Conservation (phyloP, 441 rosid genomes). For the Daphne laureola region DNA sequence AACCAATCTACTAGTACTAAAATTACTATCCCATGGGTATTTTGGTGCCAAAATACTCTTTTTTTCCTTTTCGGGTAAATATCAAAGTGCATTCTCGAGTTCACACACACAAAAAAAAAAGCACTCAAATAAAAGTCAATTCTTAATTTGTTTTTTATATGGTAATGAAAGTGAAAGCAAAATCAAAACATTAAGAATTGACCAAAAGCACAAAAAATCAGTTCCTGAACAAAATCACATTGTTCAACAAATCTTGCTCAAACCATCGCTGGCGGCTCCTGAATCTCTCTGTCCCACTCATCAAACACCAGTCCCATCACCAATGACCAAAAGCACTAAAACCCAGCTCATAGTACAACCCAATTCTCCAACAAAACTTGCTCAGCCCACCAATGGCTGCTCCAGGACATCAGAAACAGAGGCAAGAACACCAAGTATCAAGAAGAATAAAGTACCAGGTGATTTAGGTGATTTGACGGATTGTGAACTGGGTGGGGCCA, state of each 20-base stretch:
- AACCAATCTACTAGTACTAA: background rate
- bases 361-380: background rate
- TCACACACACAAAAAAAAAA: no score
- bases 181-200: no score
- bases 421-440: background rate
- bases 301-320: slow-evolving; percentile 8
- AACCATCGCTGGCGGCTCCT: background rate
- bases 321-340: background rate
- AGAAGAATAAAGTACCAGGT: slow-evolving; percentile 4
- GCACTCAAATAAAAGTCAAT: no score
- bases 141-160: no score
- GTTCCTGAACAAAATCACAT: no score
- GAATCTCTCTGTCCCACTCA: background rate
- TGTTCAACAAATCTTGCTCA: no score
- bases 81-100: no score
- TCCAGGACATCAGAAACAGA: slow-evolving; percentile 10
- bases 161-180: no score
- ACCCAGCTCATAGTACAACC: background rate
- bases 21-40: background rate
- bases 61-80: no score
- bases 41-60: background rate
- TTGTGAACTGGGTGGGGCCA: slow-evolving; percentile 27
- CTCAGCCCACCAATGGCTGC: background rate
- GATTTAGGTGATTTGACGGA: slow-evolving; percentile 27
- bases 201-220: no score